These are phyloP conservation scores for Psidium friedrichsthalianum DNA, from an alignment of 345 rosid species.

Conservation along the genomic window DNA sequence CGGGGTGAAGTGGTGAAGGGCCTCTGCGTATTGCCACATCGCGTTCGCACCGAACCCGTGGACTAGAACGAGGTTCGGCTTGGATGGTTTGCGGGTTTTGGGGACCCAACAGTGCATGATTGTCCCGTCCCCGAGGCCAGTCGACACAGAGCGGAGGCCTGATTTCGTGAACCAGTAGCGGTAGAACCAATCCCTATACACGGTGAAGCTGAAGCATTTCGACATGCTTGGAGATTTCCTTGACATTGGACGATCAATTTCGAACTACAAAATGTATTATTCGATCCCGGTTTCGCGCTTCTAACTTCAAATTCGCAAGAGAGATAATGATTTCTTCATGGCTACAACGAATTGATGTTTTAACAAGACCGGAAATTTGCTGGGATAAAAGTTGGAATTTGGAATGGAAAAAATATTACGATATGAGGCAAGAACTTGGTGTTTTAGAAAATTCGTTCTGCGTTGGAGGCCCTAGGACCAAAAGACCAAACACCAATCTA, in stretches of 20 bases:
- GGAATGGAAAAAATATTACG: not conserved
- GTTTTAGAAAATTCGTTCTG: not conserved
- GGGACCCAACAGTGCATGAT: slow-evolving; percentile 75
- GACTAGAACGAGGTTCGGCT: slow-evolving; percentile 43
- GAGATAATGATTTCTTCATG: not conserved
- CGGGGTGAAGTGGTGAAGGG: slow-evolving; percentile 39
- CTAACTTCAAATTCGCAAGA: not conserved
- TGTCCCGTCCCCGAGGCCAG: slow-evolving; percentile 50
- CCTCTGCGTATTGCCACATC: slow-evolving; percentile 66
- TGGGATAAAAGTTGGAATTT: not conserved
- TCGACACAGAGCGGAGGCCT: slow-evolving; percentile 4
- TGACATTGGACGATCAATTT: not conserved
- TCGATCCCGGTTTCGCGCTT: not conserved
- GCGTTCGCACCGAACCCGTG: slow-evolving; percentile 82
- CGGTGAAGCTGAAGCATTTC: slow-evolving; percentile 8
- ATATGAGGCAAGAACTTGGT: not conserved
- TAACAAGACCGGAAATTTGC: not conserved
- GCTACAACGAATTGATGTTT: not conserved
- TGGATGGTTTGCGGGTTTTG: slow-evolving; percentile 8
- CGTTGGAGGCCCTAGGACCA: not conserved
- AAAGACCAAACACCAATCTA: not conserved
- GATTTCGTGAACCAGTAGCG: slow-evolving; percentile 1
- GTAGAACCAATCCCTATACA: slow-evolving; percentile 6
- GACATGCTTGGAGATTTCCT: not conserved
- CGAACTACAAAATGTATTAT: not conserved